Evolutionary conservation across 2,329 filamentous ascomycete species (phyloP), one percentile per base, ranked within the genome.

Genomic region (Curvularia eragrostidis): DNA sequence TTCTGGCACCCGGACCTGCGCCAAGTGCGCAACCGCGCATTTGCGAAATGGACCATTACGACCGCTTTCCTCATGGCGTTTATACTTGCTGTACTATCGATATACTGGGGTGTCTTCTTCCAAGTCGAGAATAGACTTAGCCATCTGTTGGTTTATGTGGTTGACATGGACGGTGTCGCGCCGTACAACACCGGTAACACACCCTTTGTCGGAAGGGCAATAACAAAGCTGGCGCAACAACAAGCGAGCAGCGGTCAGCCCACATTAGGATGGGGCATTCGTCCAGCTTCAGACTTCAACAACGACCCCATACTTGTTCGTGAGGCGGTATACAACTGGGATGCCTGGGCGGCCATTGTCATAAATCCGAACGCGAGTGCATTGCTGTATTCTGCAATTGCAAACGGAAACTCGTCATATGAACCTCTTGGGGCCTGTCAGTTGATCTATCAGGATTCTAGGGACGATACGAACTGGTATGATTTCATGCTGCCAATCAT

Each of bases 91-190:
- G 78, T 87, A 3, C 69, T 89, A 0, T 87, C 84, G 0, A 73
- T 89, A 2, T 89, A 85, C 74, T 89, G 86, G 86, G 86, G 77
- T 0, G 82, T 83, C 0, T 81, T 89, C 19, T 85, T 79, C 66
- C 66, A 79, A 13, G 78, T 83, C 0, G 78, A 86, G 10, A 64
- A 66, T 5, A 62, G 70, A 23, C 39, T 72, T 77, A 43, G 85
- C 84, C 51, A 73, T 83, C 18, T 75, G 74, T 2, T 78, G 3
- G 78, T 89, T 8, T 82, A 84, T 59, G 82, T 89, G 1, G 86
- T 89, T 26, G 85, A 89, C 69, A 88, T 89, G 62, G 87, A 90
- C 68, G 83, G 83, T 3, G 79, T 80, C 44, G 77, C 82, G 1
- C 85, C 85, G 1, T 87, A 84, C 61, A 78, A 77, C 21, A 65